Conservation (phyloP, 495 filamentous ascomycete genomes). For the Tetracladium marchalianum region DNA sequence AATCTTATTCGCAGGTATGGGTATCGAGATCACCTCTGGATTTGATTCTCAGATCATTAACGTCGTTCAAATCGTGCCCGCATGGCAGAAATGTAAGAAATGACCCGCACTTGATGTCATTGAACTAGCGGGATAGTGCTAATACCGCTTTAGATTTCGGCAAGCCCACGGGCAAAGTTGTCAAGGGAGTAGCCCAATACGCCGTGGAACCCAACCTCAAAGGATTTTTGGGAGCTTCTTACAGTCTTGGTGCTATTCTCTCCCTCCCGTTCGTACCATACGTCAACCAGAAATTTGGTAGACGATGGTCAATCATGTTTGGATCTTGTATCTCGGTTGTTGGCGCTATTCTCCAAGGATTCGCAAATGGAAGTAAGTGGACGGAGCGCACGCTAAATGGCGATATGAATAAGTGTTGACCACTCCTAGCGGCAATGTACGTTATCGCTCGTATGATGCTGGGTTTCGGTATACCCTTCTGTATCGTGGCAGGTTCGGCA, state of each 20-base stretch:
- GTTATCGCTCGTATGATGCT: conserved; percentile 55
- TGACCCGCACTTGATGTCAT: no score
- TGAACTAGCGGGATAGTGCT: not conserved
- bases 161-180: not conserved
- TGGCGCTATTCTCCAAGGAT: conserved; percentile 43
- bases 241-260: conserved; percentile 47
- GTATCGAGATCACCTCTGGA: conserved; percentile 58
- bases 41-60: conserved; percentile 65
- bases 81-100: conserved; percentile 43
- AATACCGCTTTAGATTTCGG: conserved; percentile 4
- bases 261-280: conserved; percentile 47
- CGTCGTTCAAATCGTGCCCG: conserved; percentile 48
- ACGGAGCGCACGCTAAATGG: no score
- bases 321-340: conserved; percentile 48
- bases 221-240: conserved; percentile 28
- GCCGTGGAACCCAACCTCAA: conserved; percentile 11
- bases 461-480: conserved; percentile 55
- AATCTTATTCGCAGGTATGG: conserved; percentile 34
- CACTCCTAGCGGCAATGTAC: conserved; percentile 38
- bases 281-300: conserved; percentile 40
- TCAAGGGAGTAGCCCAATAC: not conserved
- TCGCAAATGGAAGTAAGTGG: conserved; percentile 18
- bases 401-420: no score
- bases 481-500: conserved; percentile 53
- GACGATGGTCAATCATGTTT: conserved; percentile 48